Conservation (phyloP, 306 rosid genomes). For the Castanea sativa region DNA sequence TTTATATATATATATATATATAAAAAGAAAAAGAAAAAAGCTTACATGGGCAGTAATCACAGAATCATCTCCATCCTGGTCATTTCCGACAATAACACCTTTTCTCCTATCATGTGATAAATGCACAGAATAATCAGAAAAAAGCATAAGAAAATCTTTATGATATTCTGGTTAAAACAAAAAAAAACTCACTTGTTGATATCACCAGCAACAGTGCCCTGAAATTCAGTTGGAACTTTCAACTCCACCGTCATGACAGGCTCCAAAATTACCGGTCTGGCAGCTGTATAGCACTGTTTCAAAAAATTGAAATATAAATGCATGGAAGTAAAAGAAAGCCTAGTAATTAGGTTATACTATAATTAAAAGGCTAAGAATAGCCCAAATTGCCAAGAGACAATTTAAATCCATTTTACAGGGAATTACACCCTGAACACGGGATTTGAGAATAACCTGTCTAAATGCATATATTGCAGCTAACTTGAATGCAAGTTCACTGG, state of each 20-base stretch:
- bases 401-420: slow-evolving; percentile 9
- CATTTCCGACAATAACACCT: slow-evolving; percentile 92
- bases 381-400: neutral
- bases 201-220: slow-evolving; percentile 96
- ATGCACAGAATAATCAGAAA: slow-evolving; percentile 7
- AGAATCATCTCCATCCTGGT: slow-evolving; percentile 98
- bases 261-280: slow-evolving; percentile 93
- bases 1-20: too few relatives aligned
- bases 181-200: slow-evolving; percentile 74
- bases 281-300: slow-evolving; percentile 72
- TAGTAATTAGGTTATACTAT: slow-evolving; percentile 9
- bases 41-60: slow-evolving; percentile 85
- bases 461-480: slow-evolving; percentile 95
- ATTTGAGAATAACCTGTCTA: slow-evolving; percentile 64
- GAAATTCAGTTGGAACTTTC: slow-evolving; percentile 97
- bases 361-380: neutral
- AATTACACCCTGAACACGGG: slow-evolving; percentile 1
- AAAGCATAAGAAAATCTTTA: slow-evolving; percentile 16
- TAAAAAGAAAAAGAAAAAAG: neutral
- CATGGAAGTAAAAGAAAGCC: slow-evolving; percentile 3
- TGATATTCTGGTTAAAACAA: neutral
- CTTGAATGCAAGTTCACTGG: slow-evolving; percentile 99
- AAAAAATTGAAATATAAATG: slow-evolving; percentile 19
- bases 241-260: slow-evolving; percentile 96
- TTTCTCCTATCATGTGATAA: slow-evolving; percentile 62